Base-by-base conservation (phyloP, 2,329 filamentous ascomycete genomes). In the Diaporthe amygdali region DNA sequence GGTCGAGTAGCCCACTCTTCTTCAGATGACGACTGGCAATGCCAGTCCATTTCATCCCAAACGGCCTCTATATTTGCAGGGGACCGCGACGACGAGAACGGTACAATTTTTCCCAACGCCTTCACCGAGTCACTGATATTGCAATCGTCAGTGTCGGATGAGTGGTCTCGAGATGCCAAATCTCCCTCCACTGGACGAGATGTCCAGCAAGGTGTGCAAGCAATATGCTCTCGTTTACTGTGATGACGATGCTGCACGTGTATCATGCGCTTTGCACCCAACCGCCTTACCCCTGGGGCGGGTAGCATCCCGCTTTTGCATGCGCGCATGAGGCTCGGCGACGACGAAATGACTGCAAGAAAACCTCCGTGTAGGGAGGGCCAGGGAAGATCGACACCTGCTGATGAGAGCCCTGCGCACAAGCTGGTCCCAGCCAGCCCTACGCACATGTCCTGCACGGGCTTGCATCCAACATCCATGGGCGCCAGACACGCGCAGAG, bases 361-460 rank as follows among this genome's bases (percentile, higher is more conserved):
- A 54, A 55, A 55, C 51, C 37, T 67, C 49, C n/a, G 47, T 37
- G 22, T 30, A 30, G 32, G 63, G 41, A 30, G 32, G 63, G 41
- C 63, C 46, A 41, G 46, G 59, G 63, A 30, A 67, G 47, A 67
- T 67, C 47, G 64, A 12, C 30, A 67, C 14, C 32, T 30, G 37
- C 20, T 51, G 49, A 27, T 15, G 30, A 14, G 54, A 55, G 66
- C 66, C 41, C 14, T 59, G 66, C 30, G 66, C 66, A 49, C 52
- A 32, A 41, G 52, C 52, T 59, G 66, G 66, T 51, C 66, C 41
- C 52, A 39, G 52, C 66, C 66, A 68, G 66, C 66, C 66, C 66
- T 68, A 59, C 52, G 52, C 52, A 27, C 32, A 49, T 32, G 9
- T 34, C 14, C 27, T 34, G 56, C 56, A 63, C 39, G 56, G 56